Evolutionary conservation across 2,329 filamentous ascomycete species (phyloP).

Genomic region (Ilyonectria sp.): DNA sequence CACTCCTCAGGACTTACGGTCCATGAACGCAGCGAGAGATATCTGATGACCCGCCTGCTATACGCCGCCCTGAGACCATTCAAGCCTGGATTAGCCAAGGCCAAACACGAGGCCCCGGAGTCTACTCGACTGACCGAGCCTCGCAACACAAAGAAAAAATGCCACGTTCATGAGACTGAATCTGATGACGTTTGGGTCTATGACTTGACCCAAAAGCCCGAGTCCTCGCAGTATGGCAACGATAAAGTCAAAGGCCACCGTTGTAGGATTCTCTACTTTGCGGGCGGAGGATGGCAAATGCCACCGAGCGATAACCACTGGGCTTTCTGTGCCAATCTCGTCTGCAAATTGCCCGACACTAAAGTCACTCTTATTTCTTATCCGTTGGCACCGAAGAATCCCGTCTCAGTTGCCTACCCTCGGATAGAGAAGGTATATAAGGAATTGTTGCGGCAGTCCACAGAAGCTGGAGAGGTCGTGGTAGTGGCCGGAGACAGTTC

Average conservation of each 20-base stretch:
- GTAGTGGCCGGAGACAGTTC: conserved; percentile 69
- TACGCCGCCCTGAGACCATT: conserved; percentile 35
- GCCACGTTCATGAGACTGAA: conserved; percentile 34
- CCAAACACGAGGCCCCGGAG: conserved; percentile 23
- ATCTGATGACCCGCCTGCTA: conserved; percentile 29
- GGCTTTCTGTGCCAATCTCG: conserved; percentile 63
- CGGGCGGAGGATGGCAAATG: conserved; percentile 69
- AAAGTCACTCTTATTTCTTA: conserved; percentile 65
- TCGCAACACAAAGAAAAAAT: conserved; percentile 28
- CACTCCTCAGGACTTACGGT: conserved; percentile 19
- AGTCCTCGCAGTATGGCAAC: not conserved
- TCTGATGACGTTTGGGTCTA: conserved; percentile 49
- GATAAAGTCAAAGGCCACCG: conserved; percentile 35
- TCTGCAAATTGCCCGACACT: conserved; percentile 56
- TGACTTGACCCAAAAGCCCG: conserved; percentile 31
- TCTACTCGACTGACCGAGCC: conserved; percentile 28
- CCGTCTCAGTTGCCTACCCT: conserved; percentile 64
- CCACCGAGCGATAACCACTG: conserved; percentile 67
- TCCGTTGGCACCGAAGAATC: conserved; percentile 68
- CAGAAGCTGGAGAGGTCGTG: conserved; percentile 56
- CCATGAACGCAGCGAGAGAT: conserved; percentile 27
- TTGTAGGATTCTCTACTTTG: conserved; percentile 65
- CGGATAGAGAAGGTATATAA: conserved; percentile 62
- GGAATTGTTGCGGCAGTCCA: conserved; percentile 56
- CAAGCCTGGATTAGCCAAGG: conserved; percentile 28